A percentile compares a stretch with the other conserved stretches of the same genome.
These are phyloP conservation scores for Mycena citricolor DNA, from an alignment of 1,284 basidiomycete genomes.

Conservation along the genomic window DNA sequence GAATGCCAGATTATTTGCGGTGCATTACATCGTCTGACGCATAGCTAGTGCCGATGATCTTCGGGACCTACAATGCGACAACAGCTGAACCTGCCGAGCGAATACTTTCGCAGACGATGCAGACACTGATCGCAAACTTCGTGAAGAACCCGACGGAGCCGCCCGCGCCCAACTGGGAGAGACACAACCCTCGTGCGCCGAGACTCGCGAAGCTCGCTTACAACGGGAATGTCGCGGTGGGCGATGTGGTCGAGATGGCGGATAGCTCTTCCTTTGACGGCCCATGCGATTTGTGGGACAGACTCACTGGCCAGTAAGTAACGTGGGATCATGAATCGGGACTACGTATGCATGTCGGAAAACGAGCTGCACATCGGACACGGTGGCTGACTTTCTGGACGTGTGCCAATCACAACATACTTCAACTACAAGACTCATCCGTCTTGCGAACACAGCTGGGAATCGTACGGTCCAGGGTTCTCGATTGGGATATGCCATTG, in stretches of 20 bases:
- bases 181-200: constrained; percentile 9
- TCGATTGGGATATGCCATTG: no score
- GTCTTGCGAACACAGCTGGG: no score
- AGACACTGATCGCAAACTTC: constrained; percentile 22
- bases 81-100: constrained; percentile 19
- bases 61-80: constrained; percentile 19
- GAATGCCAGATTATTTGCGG: background rate
- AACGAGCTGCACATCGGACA: no score
- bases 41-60: constrained; percentile 19
- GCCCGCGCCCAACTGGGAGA: constrained; percentile 23
- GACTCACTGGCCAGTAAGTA: no score
- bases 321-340: no score
- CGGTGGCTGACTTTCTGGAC: no score
- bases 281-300: no score
- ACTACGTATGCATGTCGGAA: no score
- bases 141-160: constrained; percentile 21
- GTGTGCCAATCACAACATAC: no score
- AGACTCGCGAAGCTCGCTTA: constrained; percentile 22
- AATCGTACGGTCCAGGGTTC: no score
- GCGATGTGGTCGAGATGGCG: constrained; percentile 13
- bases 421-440: no score
- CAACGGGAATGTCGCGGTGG: constrained; percentile 17
- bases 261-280: no score
- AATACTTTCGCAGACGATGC: constrained; percentile 22
- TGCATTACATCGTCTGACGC: background rate